Evolutionary conservation across 805 yeast genomes (phyloP).

Genomic region (Phaffomyces opuntiae): DNA sequence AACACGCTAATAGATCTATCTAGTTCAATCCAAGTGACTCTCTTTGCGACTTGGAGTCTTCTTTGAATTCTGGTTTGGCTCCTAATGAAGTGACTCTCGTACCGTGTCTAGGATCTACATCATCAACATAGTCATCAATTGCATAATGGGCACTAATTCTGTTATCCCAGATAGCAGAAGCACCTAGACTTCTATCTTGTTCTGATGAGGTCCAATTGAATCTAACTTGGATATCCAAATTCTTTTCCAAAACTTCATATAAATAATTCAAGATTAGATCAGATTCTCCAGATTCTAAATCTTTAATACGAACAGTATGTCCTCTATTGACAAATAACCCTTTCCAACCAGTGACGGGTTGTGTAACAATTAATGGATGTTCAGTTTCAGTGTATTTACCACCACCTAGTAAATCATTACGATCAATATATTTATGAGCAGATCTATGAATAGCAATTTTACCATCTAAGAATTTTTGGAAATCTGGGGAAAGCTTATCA

Average conservation of each 20-base stretch:
- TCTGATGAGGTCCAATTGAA: constrained; percentile 42
- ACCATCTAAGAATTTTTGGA: constrained; percentile 46
- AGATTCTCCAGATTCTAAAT: constrained; percentile 7
- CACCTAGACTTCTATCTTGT: constrained; percentile 20
- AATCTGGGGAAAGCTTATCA: constrained; percentile 46
- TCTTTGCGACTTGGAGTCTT: constrained; percentile 33
- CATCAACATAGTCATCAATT: constrained; percentile 36
- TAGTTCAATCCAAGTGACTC: constrained; percentile 21
- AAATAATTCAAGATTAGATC: constrained; percentile 35
- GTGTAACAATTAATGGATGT: constrained; percentile 53
- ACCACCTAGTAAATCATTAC: constrained; percentile 39
- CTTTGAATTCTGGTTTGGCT: constrained; percentile 46
- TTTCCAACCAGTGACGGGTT: constrained; percentile 62
- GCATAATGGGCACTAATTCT: constrained; percentile 47
- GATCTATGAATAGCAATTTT: constrained; percentile 40
- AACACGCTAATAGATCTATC: no score
- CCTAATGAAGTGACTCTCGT: constrained; percentile 49
- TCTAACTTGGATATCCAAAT: constrained; percentile 49
- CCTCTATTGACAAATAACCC: constrained; percentile 43
- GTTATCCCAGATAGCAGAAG: constrained; percentile 58
- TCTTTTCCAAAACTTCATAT: constrained; percentile 37
- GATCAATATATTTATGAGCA: constrained; percentile 32
- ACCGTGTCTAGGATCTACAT: constrained; percentile 58
- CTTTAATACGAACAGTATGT: constrained; percentile 36
- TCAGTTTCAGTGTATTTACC: constrained; percentile 41